A percentile compares a stretch with the other conserved stretches of the same genome.
phyloP scores from a whole-genome alignment of 108 stramenopile species.

The Skeletonema marinoi region DNA sequence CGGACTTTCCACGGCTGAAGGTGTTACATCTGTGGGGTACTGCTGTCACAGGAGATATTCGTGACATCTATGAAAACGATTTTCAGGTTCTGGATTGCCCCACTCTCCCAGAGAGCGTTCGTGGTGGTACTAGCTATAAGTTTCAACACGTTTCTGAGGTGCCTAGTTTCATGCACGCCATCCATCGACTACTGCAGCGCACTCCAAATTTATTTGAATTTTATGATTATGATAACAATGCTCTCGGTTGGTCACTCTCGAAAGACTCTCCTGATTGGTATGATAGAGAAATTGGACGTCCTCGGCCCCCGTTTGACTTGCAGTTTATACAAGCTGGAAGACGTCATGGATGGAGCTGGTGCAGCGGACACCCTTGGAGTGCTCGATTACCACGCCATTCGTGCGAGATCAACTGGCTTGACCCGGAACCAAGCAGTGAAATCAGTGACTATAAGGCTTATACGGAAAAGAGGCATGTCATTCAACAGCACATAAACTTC shows the following conservation, averaged over 20 bases:
- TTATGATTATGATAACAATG: no score
- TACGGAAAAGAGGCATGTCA: background rate
- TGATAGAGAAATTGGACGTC: no score
- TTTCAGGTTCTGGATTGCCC: no score
- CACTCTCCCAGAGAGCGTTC: background rate
- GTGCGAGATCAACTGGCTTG: slow-evolving; percentile 5
- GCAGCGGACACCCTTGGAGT: background rate
- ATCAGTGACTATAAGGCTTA: background rate
- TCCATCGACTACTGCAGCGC: background rate
- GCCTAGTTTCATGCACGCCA: background rate
- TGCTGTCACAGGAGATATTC: background rate
- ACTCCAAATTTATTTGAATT: no score
- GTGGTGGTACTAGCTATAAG: background rate
- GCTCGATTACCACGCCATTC: no score
- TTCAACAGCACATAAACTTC: background rate
- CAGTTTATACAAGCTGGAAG: no score
- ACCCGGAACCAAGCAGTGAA: background rate
- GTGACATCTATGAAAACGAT: no score
- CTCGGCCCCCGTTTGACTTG: no score
- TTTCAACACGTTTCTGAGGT: background rate
- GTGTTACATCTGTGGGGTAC: background rate
- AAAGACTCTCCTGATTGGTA: no score
- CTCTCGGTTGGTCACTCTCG: no score
- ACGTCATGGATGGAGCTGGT: no score
- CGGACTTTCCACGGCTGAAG: slow-evolving; percentile 5